Percentiles rank a stretch among this genome's conserved stretches.
Evolutionary conservation across 2,329 filamentous ascomycete genomes (phyloP).

Genomic region (Aspergillus floridensis): DNA sequence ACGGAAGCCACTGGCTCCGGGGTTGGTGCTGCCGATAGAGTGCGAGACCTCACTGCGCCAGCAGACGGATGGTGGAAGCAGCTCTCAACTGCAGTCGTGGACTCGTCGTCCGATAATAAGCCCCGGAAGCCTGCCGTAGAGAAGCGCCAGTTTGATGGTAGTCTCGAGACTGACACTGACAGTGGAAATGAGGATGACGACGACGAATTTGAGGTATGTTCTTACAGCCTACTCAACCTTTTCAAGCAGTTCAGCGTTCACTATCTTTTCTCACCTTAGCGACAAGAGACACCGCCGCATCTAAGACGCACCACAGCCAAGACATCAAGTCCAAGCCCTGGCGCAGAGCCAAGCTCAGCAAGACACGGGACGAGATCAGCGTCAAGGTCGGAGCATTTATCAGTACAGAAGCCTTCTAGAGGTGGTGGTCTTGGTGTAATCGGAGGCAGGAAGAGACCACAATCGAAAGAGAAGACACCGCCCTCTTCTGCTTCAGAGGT

Average conservation of each 20-base stretch:
- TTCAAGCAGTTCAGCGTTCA: not conserved
- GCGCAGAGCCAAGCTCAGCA: slow-evolving; percentile 8
- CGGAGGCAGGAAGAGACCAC: slow-evolving; percentile 19
- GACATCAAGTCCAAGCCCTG: not conserved
- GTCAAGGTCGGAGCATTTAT: not conserved
- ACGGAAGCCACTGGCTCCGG: slow-evolving; percentile 22
- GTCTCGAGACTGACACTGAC: slow-evolving; percentile 18
- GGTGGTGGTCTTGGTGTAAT: slow-evolving; percentile 23
- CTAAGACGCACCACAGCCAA: slow-evolving; percentile 19
- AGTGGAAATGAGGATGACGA: slow-evolving; percentile 34
- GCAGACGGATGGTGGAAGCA: slow-evolving; percentile 36
- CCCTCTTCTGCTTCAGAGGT: not conserved
- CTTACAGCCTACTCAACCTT: not conserved
- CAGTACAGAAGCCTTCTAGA: slow-evolving; percentile 11
- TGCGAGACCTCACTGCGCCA: slow-evolving; percentile 18
- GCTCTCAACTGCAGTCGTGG: slow-evolving; percentile 15
- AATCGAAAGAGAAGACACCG: not conserved
- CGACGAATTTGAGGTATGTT: slow-evolving; percentile 40
- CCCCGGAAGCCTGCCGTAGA: not conserved
- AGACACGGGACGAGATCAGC: slow-evolving; percentile 7
- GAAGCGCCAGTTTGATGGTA: not conserved
- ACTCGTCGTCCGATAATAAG: slow-evolving; percentile 1
- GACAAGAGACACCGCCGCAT: slow-evolving; percentile 36
- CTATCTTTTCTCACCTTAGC: slow-evolving; percentile 22
- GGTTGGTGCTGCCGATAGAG: not conserved